Percentiles rank a stretch among this genome's conserved stretches.
Conservation (phyloP, 2,329 filamentous ascomycete species). For the Didymella pomorum region DNA sequence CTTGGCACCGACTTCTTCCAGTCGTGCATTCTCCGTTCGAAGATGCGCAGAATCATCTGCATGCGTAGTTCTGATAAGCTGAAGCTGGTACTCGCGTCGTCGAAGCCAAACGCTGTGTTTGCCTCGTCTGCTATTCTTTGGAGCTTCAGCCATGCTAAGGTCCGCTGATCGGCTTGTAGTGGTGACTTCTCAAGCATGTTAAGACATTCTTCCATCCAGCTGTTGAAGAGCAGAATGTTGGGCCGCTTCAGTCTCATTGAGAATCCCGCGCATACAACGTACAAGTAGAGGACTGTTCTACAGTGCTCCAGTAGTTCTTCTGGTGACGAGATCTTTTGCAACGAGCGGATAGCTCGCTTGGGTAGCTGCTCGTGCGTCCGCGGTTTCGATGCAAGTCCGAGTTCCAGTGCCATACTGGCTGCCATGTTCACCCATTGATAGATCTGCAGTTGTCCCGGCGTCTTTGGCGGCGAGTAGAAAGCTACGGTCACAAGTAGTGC, state of each 20-base stretch:
- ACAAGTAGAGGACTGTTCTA: conserved; percentile 44
- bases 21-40: conserved; percentile 48
- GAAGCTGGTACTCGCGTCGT: conserved; percentile 50
- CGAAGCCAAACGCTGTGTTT: conserved; percentile 49
- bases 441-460: conserved; percentile 44
- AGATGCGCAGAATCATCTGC: conserved; percentile 47
- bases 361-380: conserved; percentile 50
- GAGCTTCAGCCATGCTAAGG: conserved; percentile 43
- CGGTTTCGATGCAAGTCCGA: conserved; percentile 49
- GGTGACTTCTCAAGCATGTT: conserved; percentile 44
- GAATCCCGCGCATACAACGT: conserved; percentile 45
- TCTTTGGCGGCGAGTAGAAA: conserved; percentile 47
- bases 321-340: conserved; percentile 46
- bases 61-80: conserved; percentile 47
- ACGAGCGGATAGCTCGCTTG: conserved; percentile 41
- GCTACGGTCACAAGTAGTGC: conserved; percentile 46
- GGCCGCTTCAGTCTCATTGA: conserved; percentile 46
- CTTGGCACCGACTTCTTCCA: conserved; percentile 44
- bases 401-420: conserved; percentile 47
- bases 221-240: conserved; percentile 47
- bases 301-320: conserved; percentile 48
- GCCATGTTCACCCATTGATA: conserved; percentile 49
- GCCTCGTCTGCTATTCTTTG: conserved; percentile 50
- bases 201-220: conserved; percentile 49
- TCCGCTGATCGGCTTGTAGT: conserved; percentile 39